These are phyloP conservation scores for Podospora anserina DNA, from an alignment of 495 filamentous ascomycete species.

Conservation along the genomic window DNA sequence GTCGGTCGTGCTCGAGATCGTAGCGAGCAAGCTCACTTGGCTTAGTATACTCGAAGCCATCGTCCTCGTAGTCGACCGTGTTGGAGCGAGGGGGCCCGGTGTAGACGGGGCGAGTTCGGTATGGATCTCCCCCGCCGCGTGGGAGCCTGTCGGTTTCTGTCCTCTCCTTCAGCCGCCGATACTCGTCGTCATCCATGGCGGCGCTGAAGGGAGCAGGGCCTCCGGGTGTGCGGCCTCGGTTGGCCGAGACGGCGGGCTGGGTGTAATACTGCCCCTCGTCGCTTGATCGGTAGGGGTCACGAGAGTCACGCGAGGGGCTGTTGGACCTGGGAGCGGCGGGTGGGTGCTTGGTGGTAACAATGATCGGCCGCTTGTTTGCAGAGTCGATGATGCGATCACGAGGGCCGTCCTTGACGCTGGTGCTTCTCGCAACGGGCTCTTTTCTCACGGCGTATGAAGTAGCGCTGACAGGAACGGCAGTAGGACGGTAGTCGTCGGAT, in stretches of 20 bases:
- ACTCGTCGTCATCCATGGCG: slow-evolving; percentile 44
- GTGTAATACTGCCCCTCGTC: slow-evolving; percentile 50
- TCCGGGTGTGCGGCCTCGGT: slow-evolving; percentile 31
- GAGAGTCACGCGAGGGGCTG: slow-evolving; percentile 47
- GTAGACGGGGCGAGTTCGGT: slow-evolving; percentile 41
- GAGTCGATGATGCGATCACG: slow-evolving; percentile 40
- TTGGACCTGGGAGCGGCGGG: slow-evolving; percentile 31
- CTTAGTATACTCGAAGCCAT: slow-evolving; percentile 70
- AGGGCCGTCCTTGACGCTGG: slow-evolving; percentile 38
- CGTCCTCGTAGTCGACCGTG: slow-evolving; percentile 59
- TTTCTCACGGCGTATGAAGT: slow-evolving; percentile 50
- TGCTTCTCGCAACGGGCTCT: slow-evolving; percentile 41
- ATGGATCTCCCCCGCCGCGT: slow-evolving; percentile 32
- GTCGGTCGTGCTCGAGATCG: slow-evolving; percentile 53
- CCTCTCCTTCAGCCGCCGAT: slow-evolving; percentile 42
- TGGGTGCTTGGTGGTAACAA: slow-evolving; percentile 44
- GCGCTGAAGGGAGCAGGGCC: slow-evolving; percentile 31
- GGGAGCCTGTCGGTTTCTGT: slow-evolving; percentile 41
- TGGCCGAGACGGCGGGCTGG: slow-evolving; percentile 49
- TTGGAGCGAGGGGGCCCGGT: slow-evolving; percentile 30
- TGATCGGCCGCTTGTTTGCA: slow-evolving; percentile 41
- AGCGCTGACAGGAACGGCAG: slow-evolving; percentile 32
- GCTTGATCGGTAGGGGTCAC: slow-evolving; percentile 47
- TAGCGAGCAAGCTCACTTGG: slow-evolving; percentile 65
- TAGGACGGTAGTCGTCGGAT: slow-evolving; percentile 32